phyloP scores from a whole-genome alignment of 768 basidiomycete species.

The Udeniomyces megalosporus region DNA sequence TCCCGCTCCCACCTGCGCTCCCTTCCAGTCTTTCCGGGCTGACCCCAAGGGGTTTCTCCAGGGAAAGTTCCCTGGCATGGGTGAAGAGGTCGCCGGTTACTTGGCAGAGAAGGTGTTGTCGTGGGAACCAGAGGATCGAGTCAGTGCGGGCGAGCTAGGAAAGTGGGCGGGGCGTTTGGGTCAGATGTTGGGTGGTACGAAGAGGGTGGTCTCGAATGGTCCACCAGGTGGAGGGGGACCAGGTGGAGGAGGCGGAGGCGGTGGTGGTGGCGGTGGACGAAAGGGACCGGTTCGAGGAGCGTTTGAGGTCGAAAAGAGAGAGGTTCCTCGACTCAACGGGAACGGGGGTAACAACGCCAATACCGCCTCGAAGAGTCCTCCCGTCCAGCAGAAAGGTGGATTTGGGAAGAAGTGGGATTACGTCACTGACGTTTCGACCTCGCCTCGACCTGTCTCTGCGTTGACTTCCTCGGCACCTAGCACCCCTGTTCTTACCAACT shows the following conservation, averaged over 20 bases:
- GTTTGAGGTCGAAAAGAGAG: neutral
- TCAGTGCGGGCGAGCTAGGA: slow-evolving; percentile 70
- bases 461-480: neutral
- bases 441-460: neutral
- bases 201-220: neutral
- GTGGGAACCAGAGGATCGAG: slow-evolving; percentile 48
- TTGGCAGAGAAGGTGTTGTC: slow-evolving; percentile 73
- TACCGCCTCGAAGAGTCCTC: no score
- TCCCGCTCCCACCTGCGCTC: slow-evolving; percentile 59
- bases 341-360: slow-evolving; percentile 1
- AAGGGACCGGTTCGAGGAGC: neutral
- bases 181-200: slow-evolving; percentile 7
- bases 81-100: slow-evolving; percentile 60
- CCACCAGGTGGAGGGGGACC: neutral
- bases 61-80: slow-evolving; percentile 58
- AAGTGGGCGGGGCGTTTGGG: slow-evolving; percentile 63
- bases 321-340: neutral
- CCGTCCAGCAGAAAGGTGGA: neutral
- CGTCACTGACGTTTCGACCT: no score
- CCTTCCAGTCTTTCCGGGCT: slow-evolving; percentile 63
- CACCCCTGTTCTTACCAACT: neutral
- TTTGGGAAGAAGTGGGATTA: neutral
- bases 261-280: neutral
- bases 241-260: neutral
- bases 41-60: slow-evolving; percentile 76